These are phyloP conservation scores for Colletotrichum brevisporum DNA, from an alignment of 2,329 filamentous ascomycete genomes.

Conservation along the genomic window DNA sequence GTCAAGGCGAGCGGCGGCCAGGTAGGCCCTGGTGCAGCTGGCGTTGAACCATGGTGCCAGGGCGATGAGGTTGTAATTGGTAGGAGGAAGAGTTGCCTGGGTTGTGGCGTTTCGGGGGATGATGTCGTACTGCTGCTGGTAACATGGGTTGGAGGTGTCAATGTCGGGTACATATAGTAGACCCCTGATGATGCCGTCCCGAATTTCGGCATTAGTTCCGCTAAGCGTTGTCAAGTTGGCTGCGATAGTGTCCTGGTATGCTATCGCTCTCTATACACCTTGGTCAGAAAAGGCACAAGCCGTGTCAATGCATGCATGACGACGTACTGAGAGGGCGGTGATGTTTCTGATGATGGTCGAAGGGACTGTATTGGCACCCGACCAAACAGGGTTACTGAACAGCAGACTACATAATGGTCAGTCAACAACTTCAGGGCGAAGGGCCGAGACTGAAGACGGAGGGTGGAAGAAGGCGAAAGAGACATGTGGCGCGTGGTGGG, in stretches of 20 bases:
- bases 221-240: constrained; percentile 83
- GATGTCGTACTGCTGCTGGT: constrained; percentile 71
- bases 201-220: constrained; percentile 71
- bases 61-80: constrained; percentile 82
- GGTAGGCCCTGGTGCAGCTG: constrained; percentile 80
- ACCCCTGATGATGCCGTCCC: constrained; percentile 77
- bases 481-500: constrained; percentile 1
- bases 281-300: constrained; percentile 37
- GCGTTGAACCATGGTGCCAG: constrained; percentile 88
- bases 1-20: constrained; percentile 71
- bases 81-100: constrained; percentile 75
- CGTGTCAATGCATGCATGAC: not conserved
- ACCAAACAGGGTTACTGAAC: constrained; percentile 72
- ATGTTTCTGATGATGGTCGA: constrained; percentile 71
- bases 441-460: constrained; percentile 23
- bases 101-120: constrained; percentile 84
- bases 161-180: constrained; percentile 89
- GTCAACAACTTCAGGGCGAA: not conserved
- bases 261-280: constrained; percentile 53
- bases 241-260: constrained; percentile 65
- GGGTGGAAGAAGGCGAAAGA: constrained; percentile 13
- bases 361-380: constrained; percentile 62
- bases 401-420: constrained; percentile 60
- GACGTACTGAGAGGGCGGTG: constrained; percentile 68
- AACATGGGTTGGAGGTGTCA: constrained; percentile 70